Base-by-base conservation (phyloP, 2,329 filamentous ascomycete genomes). In the Cladosporium sp. region DNA sequence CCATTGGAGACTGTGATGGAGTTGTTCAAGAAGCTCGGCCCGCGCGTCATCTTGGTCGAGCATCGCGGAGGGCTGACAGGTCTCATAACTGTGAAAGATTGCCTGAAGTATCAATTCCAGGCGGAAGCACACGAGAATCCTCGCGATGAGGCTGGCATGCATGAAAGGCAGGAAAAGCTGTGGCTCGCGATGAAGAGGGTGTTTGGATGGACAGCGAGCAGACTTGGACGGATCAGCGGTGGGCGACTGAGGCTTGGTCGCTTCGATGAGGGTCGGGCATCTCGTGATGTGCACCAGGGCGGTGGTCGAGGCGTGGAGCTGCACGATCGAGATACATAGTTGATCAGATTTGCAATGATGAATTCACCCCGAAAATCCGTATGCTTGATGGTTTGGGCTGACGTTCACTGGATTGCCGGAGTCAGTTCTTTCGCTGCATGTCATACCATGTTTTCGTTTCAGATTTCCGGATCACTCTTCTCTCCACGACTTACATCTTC, bases 1-100 rank as follows among this genome's bases (percentile, higher is more conserved):
- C 91, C 94, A 0, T 87, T 99, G 0, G 95, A 99, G 79, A 99
- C 95, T 0, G 94, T 96, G 35, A 97, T 99, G 93, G 95, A 99
- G 75, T 84, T 99, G 12, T 99, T 99, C 83, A 94, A 94, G 77
- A 99, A 98, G 81, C 96, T 99, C 76, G 95, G 95, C 0, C 95
- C 94, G 0, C 87, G 95, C 1, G 93, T 97, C 6, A 94, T 99
- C 59, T 84, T 99, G 3, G 90, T 97, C 46, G 95, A 99, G 77
- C 90, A 97, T 75, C 90, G 91, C 66, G 95, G 95, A 16, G 87
- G 87, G 59, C 84, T 99, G 1, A 87, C 86, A 0, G 95, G 95
- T 0, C 84, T 99, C 0, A 91, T 99, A 0, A 99, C 95, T 0
- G 91, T 97, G 68, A 99, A 99, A 78, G 95, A 99, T 77, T 98